phyloP scores from a whole-genome alignment of 176 grass and related monocot species.

The Eragrostis nindensis region DNA sequence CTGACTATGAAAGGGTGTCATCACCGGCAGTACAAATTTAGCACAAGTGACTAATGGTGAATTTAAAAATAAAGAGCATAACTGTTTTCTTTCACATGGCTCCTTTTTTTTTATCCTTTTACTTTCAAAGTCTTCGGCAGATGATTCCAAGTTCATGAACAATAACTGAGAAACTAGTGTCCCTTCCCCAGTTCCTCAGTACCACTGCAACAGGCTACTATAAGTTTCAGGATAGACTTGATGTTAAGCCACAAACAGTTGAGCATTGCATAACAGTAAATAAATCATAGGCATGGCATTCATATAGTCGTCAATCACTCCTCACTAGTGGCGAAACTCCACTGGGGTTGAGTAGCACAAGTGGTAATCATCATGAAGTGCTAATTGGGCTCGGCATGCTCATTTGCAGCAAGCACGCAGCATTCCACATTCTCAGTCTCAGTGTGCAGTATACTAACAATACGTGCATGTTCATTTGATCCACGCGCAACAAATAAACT shows the following conservation, averaged over 20 bases:
- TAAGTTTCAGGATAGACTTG: background rate
- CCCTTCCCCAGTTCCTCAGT: background rate
- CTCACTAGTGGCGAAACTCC: background rate
- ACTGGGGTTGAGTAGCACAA: background rate
- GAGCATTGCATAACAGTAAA: background rate
- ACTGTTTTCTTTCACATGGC: background rate
- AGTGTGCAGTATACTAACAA: background rate
- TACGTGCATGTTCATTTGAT: background rate
- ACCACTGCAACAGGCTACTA: background rate
- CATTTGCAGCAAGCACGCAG: background rate
- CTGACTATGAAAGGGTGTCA: background rate
- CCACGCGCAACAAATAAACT: background rate
- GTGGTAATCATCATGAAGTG: background rate
- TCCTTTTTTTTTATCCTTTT: background rate
- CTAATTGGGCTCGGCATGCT: background rate
- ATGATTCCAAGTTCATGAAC: background rate
- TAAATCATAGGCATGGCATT: background rate
- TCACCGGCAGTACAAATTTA: background rate
- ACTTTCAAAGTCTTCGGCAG: conserved; percentile 3
- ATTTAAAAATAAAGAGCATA: background rate
- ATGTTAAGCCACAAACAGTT: background rate
- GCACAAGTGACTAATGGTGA: background rate
- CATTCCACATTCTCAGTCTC: background rate
- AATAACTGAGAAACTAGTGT: background rate
- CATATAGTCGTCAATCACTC: background rate